These are phyloP conservation scores for Prunus mume DNA, from an alignment of 306 rosid genomes.

Conservation along the genomic window DNA sequence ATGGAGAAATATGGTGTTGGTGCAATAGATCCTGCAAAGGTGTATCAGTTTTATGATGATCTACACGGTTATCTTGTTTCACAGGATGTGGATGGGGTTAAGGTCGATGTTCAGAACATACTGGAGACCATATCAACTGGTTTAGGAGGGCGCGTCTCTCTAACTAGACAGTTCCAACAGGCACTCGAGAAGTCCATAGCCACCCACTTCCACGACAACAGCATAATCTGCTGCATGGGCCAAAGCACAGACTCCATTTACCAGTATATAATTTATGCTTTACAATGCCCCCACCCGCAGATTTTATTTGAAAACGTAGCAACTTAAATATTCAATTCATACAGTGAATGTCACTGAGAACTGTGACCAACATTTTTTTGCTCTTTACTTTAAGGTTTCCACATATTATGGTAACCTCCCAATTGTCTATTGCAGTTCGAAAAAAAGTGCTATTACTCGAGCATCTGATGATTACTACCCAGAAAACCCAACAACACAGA, in stretches of 20 bases:
- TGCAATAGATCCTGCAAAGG: conserved; percentile 31
- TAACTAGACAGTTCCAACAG: conserved; percentile 34
- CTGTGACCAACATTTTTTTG: not conserved
- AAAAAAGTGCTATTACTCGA: conserved; percentile 38
- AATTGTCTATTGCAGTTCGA: conserved; percentile 24
- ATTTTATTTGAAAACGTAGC: not conserved
- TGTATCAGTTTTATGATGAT: conserved; percentile 34
- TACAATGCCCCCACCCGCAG: not conserved
- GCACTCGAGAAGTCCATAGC: conserved; percentile 44
- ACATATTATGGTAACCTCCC: not conserved
- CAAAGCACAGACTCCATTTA: conserved; percentile 39
- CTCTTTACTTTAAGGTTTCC: not conserved
- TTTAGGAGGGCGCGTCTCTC: conserved; percentile 38
- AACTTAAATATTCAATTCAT: not conserved
- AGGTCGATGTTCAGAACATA: conserved; percentile 44
- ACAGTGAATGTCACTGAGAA: not conserved
- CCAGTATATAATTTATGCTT: conserved; percentile 28
- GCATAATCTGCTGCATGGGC: conserved; percentile 51
- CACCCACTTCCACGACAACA: conserved; percentile 38
- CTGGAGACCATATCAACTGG: conserved; percentile 32
- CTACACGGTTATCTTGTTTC: conserved; percentile 41
- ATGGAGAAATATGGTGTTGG: conserved; percentile 41
- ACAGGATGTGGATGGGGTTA: conserved; percentile 41
- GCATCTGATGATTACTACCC: conserved; percentile 52
- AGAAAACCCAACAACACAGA: conserved; percentile 32